These are phyloP conservation scores for Gyromitra esculenta DNA, from an alignment of 2,329 filamentous ascomycete genomes.

Conservation along the genomic window DNA sequence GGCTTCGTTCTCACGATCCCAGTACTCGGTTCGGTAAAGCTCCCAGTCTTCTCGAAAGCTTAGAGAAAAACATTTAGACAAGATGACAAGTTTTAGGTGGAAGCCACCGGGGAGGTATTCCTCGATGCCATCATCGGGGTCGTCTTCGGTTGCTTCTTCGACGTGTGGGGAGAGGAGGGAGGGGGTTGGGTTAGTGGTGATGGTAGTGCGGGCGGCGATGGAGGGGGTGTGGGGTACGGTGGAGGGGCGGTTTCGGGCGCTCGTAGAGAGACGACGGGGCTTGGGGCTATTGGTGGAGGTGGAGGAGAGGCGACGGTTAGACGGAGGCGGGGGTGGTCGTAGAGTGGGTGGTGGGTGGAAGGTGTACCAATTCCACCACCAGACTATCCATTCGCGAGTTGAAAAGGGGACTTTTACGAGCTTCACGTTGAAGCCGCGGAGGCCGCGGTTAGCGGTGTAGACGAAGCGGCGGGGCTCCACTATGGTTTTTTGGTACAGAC, in stretches of 20 bases:
- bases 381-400: constrained; percentile 81
- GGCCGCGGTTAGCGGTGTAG: constrained; percentile 83
- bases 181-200: constrained; percentile 28
- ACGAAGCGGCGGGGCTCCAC: constrained; percentile 95
- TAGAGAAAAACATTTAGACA: constrained; percentile 93
- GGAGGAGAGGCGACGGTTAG: constrained; percentile 39
- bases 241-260: constrained; percentile 15
- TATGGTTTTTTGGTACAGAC: constrained; percentile 94
- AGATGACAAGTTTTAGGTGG: constrained; percentile 86
- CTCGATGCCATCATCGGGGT: constrained; percentile 75
- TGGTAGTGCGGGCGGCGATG: constrained; percentile 45
- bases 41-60: constrained; percentile 98
- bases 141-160: constrained; percentile 65
- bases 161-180: constrained; percentile 55
- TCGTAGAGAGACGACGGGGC: constrained; percentile 28
- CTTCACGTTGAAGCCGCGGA: constrained; percentile 94
- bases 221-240: constrained; percentile 30
- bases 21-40: constrained; percentile 90
- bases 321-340: constrained; percentile 22
- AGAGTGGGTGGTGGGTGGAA: constrained; percentile 63
- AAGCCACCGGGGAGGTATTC: constrained; percentile 93
- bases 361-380: constrained; percentile 80
- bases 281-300: constrained; percentile 19
- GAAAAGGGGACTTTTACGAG: constrained; percentile 86
- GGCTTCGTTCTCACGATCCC: constrained; percentile 95